Evolutionary conservation across 257 asterid species (phyloP), one percentile per base, ranked within the genome.

Genomic region (Lycium ferocissimum): DNA sequence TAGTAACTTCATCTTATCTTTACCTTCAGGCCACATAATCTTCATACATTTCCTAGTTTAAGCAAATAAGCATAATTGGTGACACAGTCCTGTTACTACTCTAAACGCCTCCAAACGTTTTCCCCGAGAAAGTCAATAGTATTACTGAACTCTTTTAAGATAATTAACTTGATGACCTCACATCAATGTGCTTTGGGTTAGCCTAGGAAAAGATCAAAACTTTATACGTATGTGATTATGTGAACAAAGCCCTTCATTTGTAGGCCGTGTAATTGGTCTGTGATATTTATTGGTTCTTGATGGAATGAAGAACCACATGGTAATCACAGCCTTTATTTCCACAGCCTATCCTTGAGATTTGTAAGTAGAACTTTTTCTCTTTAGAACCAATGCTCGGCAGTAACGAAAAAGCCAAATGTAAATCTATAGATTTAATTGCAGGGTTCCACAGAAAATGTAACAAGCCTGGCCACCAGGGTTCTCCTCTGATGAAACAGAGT

Each of bases 401-500:
- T 20, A 73, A 73, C 1, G 13, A 43, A 20, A 20, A 18, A 72
- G 18, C 58, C 57, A 72, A n/a, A 45, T n/a, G 10, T 72, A 45
- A 20, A 72, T 43, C 81, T 73, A 47, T 10, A 20, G 61, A 73
- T 73, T 73, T 73, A 22, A 22, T 22, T 51, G 81, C 63, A 51
- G 5, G 45, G 3, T 51, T 7, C 14, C 7, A 54, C 1, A 3
- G 18, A 51, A 69, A 69, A 69, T 38, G 71, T 37, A 49, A 49
- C 62, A 49, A 49, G 62, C 51, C 7, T 11, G 13, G 13, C 17
- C 43, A 20, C 20, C 20, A 49, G 13, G 20, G 40, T 75, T 49
- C 62, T n/a, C 47, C 40, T n/a, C 20, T 75, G 81, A 49, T 49
- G 59, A 75, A 75, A 75, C n/a, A 75, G 72, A 26, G 81, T 51